Percentiles rank a stretch among this genome's conserved stretches.
These are phyloP conservation scores for Corniculantispora saksenae DNA, from an alignment of 2,329 filamentous ascomycete species.

Conservation along the genomic window DNA sequence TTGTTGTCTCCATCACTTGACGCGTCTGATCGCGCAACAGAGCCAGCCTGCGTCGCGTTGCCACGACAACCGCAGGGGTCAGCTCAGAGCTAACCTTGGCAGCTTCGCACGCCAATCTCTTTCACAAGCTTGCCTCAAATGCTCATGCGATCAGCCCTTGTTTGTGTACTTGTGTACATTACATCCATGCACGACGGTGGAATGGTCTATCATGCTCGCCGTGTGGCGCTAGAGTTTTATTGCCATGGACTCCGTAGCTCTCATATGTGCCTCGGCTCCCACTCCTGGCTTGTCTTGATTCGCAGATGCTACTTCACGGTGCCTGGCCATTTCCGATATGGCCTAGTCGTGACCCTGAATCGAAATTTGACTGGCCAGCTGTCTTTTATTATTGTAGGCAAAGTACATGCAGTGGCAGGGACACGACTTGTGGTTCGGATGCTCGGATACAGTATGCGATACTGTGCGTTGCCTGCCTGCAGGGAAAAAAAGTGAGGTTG, in stretches of 20 bases:
- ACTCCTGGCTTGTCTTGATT: background rate
- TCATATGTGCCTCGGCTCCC: background rate
- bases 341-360: background rate
- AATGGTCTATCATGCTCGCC: background rate
- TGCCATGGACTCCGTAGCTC: background rate
- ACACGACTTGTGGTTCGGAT: too few species aligned
- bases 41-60: background rate
- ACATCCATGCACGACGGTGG: background rate
- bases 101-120: background rate
- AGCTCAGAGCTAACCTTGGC: background rate
- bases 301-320: background rate
- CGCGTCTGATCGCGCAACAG: conserved; percentile 12
- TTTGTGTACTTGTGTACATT: background rate
- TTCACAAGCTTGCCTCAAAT: conserved; percentile 11
- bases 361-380: background rate
- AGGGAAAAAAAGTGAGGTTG: too few species aligned
- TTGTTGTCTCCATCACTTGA: conserved; percentile 6
- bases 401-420: background rate
- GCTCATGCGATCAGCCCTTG: background rate
- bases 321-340: background rate
- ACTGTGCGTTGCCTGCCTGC: too few species aligned
- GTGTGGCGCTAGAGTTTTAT: background rate
- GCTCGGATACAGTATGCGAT: too few species aligned
- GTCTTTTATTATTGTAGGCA: background rate
- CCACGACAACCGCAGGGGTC: conserved; percentile 12